phyloP scores from a whole-genome alignment of 148 eudicot genomes.

The Vaccinium corymbosum region DNA sequence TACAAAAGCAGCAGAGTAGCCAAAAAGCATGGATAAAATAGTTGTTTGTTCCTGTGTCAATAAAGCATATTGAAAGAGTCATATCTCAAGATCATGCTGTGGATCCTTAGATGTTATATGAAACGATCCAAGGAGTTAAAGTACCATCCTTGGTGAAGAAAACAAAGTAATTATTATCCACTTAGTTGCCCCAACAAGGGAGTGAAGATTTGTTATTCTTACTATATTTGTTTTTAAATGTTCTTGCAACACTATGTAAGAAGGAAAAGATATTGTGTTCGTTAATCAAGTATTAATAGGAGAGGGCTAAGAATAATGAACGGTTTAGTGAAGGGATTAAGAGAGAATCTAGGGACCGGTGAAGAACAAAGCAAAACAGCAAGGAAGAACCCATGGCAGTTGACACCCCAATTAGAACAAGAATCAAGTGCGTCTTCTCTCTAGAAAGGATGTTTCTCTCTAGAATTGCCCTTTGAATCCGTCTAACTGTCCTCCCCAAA shows the following conservation, averaged over 20 bases:
- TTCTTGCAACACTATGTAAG: not conserved
- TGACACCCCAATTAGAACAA: too few species aligned
- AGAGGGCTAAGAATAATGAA: too few species aligned
- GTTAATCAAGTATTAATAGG: too few species aligned
- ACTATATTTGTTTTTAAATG: not conserved
- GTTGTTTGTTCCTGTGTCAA: not conserved
- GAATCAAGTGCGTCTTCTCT: too few species aligned
- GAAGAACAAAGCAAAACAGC: too few species aligned
- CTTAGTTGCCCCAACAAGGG: not conserved
- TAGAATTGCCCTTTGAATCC: too few species aligned
- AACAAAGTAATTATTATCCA: not conserved
- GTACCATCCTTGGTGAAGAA: not conserved
- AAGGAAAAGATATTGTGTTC: too few species aligned
- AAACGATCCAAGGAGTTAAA: not conserved
- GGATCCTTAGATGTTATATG: not conserved
- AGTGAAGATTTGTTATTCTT: not conserved
- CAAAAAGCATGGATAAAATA: not conserved
- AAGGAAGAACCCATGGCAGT: too few species aligned
- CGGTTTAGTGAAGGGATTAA: too few species aligned
- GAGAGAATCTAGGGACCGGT: too few species aligned
- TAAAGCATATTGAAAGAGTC: not conserved
- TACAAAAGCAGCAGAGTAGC: not conserved
- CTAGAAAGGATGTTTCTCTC: too few species aligned
- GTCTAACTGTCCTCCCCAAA: too few species aligned
- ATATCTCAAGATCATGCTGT: not conserved